Base-by-base conservation (phyloP, 2,329 filamentous ascomycete genomes). In the Phialophora expanda region DNA sequence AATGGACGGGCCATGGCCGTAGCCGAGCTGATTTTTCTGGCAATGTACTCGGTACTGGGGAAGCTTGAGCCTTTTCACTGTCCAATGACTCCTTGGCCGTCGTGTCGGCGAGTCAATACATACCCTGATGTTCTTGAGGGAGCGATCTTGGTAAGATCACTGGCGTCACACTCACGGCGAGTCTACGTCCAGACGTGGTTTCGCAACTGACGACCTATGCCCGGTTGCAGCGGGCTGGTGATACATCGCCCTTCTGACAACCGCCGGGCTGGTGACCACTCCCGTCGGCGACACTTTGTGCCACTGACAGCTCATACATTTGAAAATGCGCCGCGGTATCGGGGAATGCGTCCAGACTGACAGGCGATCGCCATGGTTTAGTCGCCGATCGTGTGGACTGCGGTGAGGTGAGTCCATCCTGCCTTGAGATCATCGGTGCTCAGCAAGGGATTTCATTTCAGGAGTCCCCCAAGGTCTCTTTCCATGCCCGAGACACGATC, bases 401-500 rank as follows among this genome's bases (percentile, higher is more conserved):
- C 24, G n/a, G 20, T n/a, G 17, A 44, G n/a, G 20, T n/a, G 17
- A 44, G 38, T 44, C 6, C 38, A 41, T 17, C 38, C 38, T 44
- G 8, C 8, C 38, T n/a, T n/a, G 14, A n/a, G 32, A 34, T 34
- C 17, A 1, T 44, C 14, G 6, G 17, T 44, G 7, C 38, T 44
- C 38, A 44, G 38, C 38, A 44, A n/a, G 14, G 7, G 38, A 17
- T 22, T 12, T 66, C 53, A 86, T 67, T 84, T 77, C 73, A 86
- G 76, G 46, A 89, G 74, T 0, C 87, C 87, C 22, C 86, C 87
- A n/a, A 90, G 80, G 75, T 90, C 88, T 72, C 83, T 84, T 67
- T 89, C 88, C 85, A 90, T 89, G 1, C 86, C 87, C 54, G 80
- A 84, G n/a, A 90, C 87, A 38, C 87, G 81, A 24, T 85, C 85